Conservation (phyloP, 257 asterid species). For the Voacanga thouarsii region DNA sequence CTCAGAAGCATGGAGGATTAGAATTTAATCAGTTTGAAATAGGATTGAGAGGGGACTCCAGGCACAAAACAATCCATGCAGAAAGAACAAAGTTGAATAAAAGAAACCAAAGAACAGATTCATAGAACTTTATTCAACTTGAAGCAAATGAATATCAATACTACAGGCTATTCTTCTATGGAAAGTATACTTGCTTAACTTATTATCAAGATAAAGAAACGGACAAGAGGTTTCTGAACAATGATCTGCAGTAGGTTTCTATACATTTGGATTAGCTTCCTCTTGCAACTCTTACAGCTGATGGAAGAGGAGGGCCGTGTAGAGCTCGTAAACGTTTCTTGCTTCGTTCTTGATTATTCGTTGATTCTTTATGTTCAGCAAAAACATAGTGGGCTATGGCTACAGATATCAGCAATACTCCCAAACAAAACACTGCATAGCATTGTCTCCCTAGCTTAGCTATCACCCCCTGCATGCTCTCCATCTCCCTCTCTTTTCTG, state of each 20-base stretch:
- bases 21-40: too few relatives aligned
- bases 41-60: too few relatives aligned
- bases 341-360: constrained; percentile 1
- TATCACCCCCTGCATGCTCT: constrained; percentile 20
- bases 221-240: background rate
- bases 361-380: constrained; percentile 8
- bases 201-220: background rate
- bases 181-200: too few relatives aligned
- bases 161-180: background rate
- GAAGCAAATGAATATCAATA: background rate
- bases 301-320: constrained; percentile 15
- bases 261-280: background rate
- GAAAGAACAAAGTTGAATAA: too few relatives aligned
- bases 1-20: too few relatives aligned
- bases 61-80: too few relatives aligned
- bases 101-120: too few relatives aligned
- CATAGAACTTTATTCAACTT: too few relatives aligned
- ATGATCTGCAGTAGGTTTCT: too few relatives aligned
- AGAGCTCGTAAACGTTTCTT: constrained; percentile 2
- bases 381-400: constrained; percentile 25
- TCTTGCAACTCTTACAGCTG: background rate
- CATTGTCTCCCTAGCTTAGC: constrained; percentile 44
- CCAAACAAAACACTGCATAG: constrained; percentile 44
- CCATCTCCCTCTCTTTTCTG: constrained; percentile 14
- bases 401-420: constrained; percentile 34